Percentiles rank a stretch among this genome's conserved stretches.
phyloP scores from a whole-genome alignment of 2,329 filamentous ascomycete genomes.

The Aspergillus sp. region DNA sequence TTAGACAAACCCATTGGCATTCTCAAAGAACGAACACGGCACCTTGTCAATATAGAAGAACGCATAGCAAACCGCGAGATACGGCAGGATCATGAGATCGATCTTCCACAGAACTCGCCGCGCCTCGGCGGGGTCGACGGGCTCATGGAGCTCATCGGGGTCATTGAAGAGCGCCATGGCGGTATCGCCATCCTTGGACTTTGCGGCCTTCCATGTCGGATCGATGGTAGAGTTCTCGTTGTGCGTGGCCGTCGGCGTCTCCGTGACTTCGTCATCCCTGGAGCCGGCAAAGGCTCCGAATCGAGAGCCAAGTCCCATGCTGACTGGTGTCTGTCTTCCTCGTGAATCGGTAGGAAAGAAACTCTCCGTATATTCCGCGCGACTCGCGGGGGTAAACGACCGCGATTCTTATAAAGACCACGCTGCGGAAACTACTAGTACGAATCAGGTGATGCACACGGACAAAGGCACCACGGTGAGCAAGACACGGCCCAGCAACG shows the following conservation, averaged over 20 bases:
- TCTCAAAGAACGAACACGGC: background rate
- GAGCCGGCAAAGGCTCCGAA: slow-evolving; percentile 12
- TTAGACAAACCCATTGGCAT: background rate
- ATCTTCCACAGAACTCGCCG: slow-evolving; percentile 54
- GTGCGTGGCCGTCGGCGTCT: slow-evolving; percentile 26
- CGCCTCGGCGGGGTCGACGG: slow-evolving; percentile 48
- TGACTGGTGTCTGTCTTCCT: background rate
- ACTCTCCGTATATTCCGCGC: background rate
- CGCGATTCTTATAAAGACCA: background rate
- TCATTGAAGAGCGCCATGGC: slow-evolving; percentile 52
- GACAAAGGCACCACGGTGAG: background rate
- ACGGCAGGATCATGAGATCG: slow-evolving; percentile 60
- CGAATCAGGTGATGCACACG: background rate
- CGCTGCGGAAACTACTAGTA: background rate
- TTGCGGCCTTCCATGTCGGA: slow-evolving; percentile 28
- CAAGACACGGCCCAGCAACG: background rate
- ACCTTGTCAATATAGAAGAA: slow-evolving; percentile 53
- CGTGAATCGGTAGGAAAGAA: background rate
- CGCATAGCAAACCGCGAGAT: slow-evolving; percentile 54
- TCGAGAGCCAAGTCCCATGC: slow-evolving; percentile 14
- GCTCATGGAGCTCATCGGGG: slow-evolving; percentile 48
- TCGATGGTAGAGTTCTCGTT: slow-evolving; percentile 24
- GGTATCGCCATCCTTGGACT: slow-evolving; percentile 46
- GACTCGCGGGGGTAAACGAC: background rate
- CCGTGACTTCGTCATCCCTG: slow-evolving; percentile 23